Percentiles rank a stretch among this genome's conserved stretches.
These are phyloP conservation scores for Elsinoe perseae DNA, from an alignment of 2,329 filamentous ascomycete genomes.

Conservation along the genomic window DNA sequence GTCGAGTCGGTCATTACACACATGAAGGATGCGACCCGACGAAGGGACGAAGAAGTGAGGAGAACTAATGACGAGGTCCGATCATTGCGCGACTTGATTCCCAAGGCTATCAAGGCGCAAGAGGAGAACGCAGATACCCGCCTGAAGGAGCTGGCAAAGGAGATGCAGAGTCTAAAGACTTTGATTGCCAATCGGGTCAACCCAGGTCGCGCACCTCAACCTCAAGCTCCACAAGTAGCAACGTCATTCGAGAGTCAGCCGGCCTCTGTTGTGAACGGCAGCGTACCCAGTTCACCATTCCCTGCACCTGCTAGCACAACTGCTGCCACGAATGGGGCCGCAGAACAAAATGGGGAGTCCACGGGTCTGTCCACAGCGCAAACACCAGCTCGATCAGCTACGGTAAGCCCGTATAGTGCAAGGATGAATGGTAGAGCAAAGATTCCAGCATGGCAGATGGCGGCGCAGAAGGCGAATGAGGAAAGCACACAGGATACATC, in stretches of 20 bases:
- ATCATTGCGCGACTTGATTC: constrained; percentile 73
- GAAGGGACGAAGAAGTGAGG: constrained; percentile 80
- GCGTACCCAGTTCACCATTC: neutral
- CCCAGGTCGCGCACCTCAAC: constrained; percentile 17
- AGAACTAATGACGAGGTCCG: constrained; percentile 80
- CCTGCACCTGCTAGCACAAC: constrained; percentile 21
- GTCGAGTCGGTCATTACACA: constrained; percentile 76
- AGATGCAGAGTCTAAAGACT: constrained; percentile 87
- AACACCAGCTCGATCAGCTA: constrained; percentile 14
- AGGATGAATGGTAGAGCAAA: constrained; percentile 23
- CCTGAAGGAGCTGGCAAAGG: constrained; percentile 74
- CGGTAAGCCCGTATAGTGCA: constrained; percentile 18
- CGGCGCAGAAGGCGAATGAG: constrained; percentile 41
- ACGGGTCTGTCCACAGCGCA: constrained; percentile 14
- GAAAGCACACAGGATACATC: constrained; percentile 37
- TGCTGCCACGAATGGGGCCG: constrained; percentile 24
- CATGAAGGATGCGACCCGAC: constrained; percentile 70
- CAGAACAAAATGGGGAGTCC: constrained; percentile 17
- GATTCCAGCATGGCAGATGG: constrained; percentile 49
- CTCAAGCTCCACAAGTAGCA: constrained; percentile 21
- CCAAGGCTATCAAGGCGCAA: constrained; percentile 79
- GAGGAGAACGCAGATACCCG: constrained; percentile 75
- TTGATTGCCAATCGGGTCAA: constrained; percentile 60
- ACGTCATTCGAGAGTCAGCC: neutral
- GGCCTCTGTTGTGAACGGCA: constrained; percentile 7